Evolutionary conservation across 2,329 filamentous ascomycete species (phyloP), one percentile per base, ranked within the genome.

Genomic region (Cercospora brassicicola): DNA sequence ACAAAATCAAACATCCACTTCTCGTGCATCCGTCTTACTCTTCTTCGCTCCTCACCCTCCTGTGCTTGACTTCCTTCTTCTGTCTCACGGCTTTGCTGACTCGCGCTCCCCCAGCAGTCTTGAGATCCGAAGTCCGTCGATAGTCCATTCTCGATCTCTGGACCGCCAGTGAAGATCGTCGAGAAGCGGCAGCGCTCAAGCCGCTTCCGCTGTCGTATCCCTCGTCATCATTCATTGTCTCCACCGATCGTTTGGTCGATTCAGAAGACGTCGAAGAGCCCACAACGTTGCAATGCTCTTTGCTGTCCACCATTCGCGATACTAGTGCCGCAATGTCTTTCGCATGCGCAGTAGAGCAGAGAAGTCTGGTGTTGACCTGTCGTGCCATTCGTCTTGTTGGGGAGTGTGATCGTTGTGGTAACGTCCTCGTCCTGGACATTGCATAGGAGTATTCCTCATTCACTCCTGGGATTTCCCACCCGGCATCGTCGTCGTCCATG

Each of bases 261-360:
- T 57, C 62, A 23, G 57, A 53, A 10, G 13, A 18, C 5, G 53
- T 39, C 23, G 51, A 33, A 23, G 48, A 36, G 33, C 18, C 55
- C 26, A 69, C 48, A 5, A 78, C 67, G 7, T 71, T 74, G 75
- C 82, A 83, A 67, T 84, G 82, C 67, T 82, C 79, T 59, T 78
- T 76, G 39, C 73, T 71, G 2, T 79, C 72, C 62, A 82, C 76
- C 78, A 83, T 82, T 67, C 78, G 78, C 67, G 79, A 73, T 26
- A 83, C 80, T 15, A 84, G 76, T 28, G 75, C 74, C 11, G 79
- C 77, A 55, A 83, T 80, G 71, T 83, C 81, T 26, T 77, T 76
- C 39, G 78, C 73, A 67, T 82, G 80, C 4, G 78, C 74, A 23
- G 74, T 48, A 65, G 74, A 77, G 77, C 80, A 82, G 62, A 83